These are phyloP conservation scores for Auriscalpium microsporum DNA, from an alignment of 768 basidiomycete genomes.

Conservation along the genomic window DNA sequence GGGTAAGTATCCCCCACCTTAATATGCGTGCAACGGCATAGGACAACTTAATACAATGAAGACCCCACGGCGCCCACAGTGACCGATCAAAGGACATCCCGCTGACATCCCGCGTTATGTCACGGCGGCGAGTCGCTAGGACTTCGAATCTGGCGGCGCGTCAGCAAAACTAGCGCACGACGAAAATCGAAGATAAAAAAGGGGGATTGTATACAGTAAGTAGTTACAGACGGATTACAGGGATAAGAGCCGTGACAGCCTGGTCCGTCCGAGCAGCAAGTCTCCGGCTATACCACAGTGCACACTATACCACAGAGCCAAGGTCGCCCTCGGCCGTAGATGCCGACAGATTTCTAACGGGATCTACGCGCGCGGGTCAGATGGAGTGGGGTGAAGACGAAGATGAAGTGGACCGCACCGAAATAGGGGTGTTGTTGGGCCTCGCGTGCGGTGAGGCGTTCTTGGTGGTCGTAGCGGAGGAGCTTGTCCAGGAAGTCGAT, in stretches of 20 bases:
- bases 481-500: constrained; percentile 95
- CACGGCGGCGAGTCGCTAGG: too few species aligned
- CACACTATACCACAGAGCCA: constrained; percentile 31
- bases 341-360: constrained; percentile 48
- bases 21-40: too few species aligned
- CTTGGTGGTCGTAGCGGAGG: constrained; percentile 94
- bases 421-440: constrained; percentile 93
- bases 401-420: constrained; percentile 35
- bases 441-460: constrained; percentile 89
- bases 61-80: too few species aligned
- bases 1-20: too few species aligned
- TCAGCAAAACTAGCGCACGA: not conserved
- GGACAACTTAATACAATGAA: too few species aligned
- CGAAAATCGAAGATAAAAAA: not conserved
- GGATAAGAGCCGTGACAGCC: constrained; percentile 5
- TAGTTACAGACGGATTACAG: constrained; percentile 12
- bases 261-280: constrained; percentile 5
- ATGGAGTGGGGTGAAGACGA: constrained; percentile 11
- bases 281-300: not conserved
- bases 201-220: constrained; percentile 12
- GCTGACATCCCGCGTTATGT: too few species aligned
- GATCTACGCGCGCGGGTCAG: constrained; percentile 39
- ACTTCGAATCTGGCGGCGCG: too few species aligned
- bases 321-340: constrained; percentile 57
- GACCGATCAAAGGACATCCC: too few species aligned